Conservation (phyloP, 495 filamentous ascomycete species). For the Coniosporium apollinis region DNA sequence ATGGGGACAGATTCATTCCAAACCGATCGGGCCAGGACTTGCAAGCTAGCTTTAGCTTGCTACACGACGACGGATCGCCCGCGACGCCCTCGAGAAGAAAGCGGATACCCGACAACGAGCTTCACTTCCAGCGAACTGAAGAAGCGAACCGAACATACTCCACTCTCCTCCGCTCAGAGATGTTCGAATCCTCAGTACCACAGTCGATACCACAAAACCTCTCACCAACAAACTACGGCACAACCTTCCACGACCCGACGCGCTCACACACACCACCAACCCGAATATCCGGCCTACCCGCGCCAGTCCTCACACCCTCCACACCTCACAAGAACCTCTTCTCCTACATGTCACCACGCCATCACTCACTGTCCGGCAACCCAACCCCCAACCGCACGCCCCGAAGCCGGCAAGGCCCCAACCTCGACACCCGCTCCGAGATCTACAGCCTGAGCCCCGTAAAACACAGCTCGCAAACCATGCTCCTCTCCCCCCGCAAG, state of each 20-base stretch:
- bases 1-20: constrained; percentile 91
- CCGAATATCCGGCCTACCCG: constrained; percentile 39
- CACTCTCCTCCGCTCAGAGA: constrained; percentile 69
- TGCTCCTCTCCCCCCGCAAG: constrained; percentile 77
- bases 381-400: constrained; percentile 81
- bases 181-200: constrained; percentile 80
- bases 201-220: constrained; percentile 53
- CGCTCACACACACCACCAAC: constrained; percentile 69
- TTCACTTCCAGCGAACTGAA: constrained; percentile 93
- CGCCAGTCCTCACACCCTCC: constrained; percentile 60
- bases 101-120: constrained; percentile 73
- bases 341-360: constrained; percentile 69
- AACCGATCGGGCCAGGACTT: constrained; percentile 86
- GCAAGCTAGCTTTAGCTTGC: constrained; percentile 73
- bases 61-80: constrained; percentile 78
- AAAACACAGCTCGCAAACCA: constrained; percentile 72
- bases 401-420: constrained; percentile 57
- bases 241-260: constrained; percentile 46
- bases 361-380: constrained; percentile 50
- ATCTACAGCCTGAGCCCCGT: constrained; percentile 90
- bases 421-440: constrained; percentile 73
- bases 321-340: constrained; percentile 97
- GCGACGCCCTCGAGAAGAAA: constrained; percentile 78
- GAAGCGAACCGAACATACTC: constrained; percentile 89
- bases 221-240: constrained; percentile 42